Evolutionary conservation across 768 basidiomycete species (phyloP).

Genomic region (Tricholoma furcatifolium): DNA sequence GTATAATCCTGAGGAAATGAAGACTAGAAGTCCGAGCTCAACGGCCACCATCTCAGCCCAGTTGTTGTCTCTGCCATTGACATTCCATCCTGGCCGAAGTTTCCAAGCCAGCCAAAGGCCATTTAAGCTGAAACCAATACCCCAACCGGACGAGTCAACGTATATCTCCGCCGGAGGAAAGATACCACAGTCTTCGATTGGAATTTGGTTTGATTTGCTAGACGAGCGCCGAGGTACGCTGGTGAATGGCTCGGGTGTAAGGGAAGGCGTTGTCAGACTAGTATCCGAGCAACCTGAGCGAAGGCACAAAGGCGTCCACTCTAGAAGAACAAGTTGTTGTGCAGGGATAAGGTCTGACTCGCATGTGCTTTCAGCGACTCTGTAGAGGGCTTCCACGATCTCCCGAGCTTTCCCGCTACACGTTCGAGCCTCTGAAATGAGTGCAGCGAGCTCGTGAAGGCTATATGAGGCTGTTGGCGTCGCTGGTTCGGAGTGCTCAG

Average conservation of each 20-base stretch:
- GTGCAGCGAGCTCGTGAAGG: not conserved
- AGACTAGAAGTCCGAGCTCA: constrained; percentile 35
- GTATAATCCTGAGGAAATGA: constrained; percentile 22
- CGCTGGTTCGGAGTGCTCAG: not conserved
- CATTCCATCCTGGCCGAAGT: constrained; percentile 28
- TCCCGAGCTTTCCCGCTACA: not conserved
- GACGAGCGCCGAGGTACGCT: constrained; percentile 60
- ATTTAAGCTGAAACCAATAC: constrained; percentile 38
- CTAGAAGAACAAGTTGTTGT: constrained; percentile 21
- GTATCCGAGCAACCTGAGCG: not conserved
- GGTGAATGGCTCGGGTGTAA: constrained; percentile 38
- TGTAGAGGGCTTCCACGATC: not conserved
- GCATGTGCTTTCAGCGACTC: not conserved
- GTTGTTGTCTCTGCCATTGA: constrained; percentile 30
- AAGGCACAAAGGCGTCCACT: constrained; percentile 14
- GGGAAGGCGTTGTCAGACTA: not conserved
- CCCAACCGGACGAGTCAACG: constrained; percentile 42
- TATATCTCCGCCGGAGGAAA: constrained; percentile 49
- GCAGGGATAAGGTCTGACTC: not conserved
- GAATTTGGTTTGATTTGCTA: constrained; percentile 33
- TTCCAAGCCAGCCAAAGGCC: constrained; percentile 40
- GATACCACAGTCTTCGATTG: constrained; percentile 60
- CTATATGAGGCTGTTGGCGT: not conserved
- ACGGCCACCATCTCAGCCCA: constrained; percentile 48
- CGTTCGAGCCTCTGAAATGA: not conserved